These are phyloP conservation scores for Kandelia obovata DNA, from an alignment of 345 rosid species.

Conservation along the genomic window DNA sequence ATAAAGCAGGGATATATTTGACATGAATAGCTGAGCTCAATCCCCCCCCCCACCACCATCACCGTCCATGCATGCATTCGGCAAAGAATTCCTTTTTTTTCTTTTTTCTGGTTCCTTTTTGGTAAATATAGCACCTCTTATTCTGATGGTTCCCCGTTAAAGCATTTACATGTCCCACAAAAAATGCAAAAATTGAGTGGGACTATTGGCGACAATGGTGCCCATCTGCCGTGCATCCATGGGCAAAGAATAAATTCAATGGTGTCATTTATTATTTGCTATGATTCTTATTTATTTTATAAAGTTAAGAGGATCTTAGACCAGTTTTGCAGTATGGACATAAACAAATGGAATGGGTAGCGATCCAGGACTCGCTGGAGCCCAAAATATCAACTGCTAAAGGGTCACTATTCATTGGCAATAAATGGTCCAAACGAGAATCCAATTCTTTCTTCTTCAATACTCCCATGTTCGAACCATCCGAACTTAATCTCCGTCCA, in stretches of 20 bases:
- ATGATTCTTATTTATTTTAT: neutral
- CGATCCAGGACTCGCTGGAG: too few species aligned
- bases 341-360: too few species aligned
- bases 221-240: neutral
- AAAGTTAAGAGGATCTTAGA: neutral
- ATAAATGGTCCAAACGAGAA: too few species aligned
- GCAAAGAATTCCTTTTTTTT: neutral
- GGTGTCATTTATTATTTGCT: neutral
- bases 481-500: too few species aligned
- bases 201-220: neutral
- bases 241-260: neutral
- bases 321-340: neutral
- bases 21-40: neutral
- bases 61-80: slow-evolving; percentile 17
- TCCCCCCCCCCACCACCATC: neutral
- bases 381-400: too few species aligned
- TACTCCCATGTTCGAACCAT: too few species aligned
- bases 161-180: slow-evolving; percentile 7
- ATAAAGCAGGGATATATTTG: neutral
- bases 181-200: neutral
- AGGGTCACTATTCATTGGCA: too few species aligned
- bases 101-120: neutral
- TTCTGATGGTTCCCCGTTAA: slow-evolving; percentile 16
- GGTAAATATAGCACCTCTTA: neutral
- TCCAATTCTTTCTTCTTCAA: too few species aligned